Evolutionary conservation across 208 protist genomes (phyloP), one percentile per base, ranked within the genome.

Genomic region (Angomonas deanei): DNA sequence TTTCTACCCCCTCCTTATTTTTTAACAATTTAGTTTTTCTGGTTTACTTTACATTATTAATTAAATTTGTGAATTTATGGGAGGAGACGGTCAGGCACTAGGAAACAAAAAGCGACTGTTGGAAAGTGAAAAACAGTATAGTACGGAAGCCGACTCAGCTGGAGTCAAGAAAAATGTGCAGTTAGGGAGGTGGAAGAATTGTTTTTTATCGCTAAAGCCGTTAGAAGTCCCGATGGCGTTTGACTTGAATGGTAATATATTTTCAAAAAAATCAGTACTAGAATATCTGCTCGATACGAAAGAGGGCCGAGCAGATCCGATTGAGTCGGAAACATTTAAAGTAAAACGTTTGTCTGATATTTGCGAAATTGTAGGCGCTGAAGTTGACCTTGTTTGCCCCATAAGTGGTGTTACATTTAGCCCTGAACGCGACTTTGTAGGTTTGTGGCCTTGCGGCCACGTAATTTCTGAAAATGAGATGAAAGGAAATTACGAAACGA

Each of bases 391-490:
- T 54, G 68, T 65, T 19, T 93, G 86, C 30, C 77, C 86, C 4
- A 57, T 93, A 11, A 87, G 78, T 3, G 71, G 76, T 0, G 82
- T 75, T 64, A 61, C 74, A 3, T 64, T 80, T 36, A 56, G 59
- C 21, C 80, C 68, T 54, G 86, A 83, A 11, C 77, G 84, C 56
- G 47, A 63, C 1, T 93, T 93, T 67, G 66, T 80, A 52, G 86
- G 86, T 3, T 81, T 91, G 52, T 93, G 86, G 84, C 48, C 49
- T n/a, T 93, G 86, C 55, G 86, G 86, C 13, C 86, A 93, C 50
- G 78, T 88, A 46, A 56, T 93, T 11, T 71, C 66, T 52, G 33
- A 58, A 15, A 74, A 64, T 21, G 70, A 57, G n/a, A 13, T 78
- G 30, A 48, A 36, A 65, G 33, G 1, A 48, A 61, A 10, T 39